These are phyloP conservation scores for Oryza meridionalis DNA, from an alignment of 176 grass and related monocot genomes.

Conservation along the genomic window DNA sequence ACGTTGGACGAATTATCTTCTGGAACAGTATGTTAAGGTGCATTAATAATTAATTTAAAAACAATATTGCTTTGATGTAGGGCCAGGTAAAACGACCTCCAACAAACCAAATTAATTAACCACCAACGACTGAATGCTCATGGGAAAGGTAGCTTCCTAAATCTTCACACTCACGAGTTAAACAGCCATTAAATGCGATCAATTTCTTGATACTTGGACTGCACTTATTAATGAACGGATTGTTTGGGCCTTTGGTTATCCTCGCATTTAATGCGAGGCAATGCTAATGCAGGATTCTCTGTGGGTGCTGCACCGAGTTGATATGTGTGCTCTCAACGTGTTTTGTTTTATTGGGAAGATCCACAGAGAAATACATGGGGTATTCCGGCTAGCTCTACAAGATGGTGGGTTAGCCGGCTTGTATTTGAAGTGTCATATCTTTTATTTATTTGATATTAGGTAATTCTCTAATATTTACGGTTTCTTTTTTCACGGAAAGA, in stretches of 20 bases:
- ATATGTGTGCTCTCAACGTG: neutral
- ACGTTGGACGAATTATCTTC: neutral
- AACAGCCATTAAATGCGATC: conserved; percentile 57
- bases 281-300: conserved; percentile 27
- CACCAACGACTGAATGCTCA: conserved; percentile 44
- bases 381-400: too few species aligned
- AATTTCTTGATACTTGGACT: conserved; percentile 32
- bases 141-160: conserved; percentile 47
- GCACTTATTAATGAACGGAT: conserved; percentile 49
- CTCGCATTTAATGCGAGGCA: conserved; percentile 22
- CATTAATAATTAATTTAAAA: neutral
- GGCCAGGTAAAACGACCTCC: conserved; percentile 34
- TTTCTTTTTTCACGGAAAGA: too few species aligned
- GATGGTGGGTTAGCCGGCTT: too few species aligned
- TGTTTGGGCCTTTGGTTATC: conserved; percentile 50
- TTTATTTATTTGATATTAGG: too few species aligned
- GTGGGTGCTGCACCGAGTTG: neutral
- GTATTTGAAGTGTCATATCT: too few species aligned
- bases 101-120: conserved; percentile 44
- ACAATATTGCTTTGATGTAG: neutral
- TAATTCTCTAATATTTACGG: too few species aligned
- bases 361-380: too few species aligned
- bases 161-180: conserved; percentile 49
- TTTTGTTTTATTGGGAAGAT: too few species aligned
- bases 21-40: neutral